Evolutionary conservation across 441 rosid species (phyloP), one percentile per base, ranked within the genome.

Genomic region (Adansonia grandidieri): DNA sequence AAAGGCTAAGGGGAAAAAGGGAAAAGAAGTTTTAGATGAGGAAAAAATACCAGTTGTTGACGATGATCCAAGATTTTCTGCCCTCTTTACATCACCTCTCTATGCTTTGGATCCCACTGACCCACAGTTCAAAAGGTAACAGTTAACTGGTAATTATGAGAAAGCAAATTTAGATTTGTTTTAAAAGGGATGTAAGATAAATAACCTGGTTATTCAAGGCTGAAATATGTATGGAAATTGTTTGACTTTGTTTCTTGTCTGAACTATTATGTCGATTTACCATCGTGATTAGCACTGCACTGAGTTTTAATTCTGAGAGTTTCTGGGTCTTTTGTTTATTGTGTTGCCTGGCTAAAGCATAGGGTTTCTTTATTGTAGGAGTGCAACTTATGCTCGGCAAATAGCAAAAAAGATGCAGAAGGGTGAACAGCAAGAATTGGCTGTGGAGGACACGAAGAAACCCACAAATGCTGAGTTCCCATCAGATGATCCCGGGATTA

Each of bases 51-150:
- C 99, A 42, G 47, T 84, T 0, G 84, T 76, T 54, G 87, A 82
- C 78, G 83, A 89, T 2, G 99, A 96, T 80, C 83, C 90, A 0
- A 87, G 99, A 77, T 96, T 96, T 82, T 82, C 97, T 37, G 85
- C 87, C 78, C 76, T 86, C 71, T 82, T 86, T 83, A 83, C 79
- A 4, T 86, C 91, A 53, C 92, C 94, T 66, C 84, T 80, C 72
- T 96, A 80, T 86, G 93, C 96, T 58, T 81, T 94, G 81, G 99
- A 96, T 80, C 99, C 99, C 71, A 96, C 99, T 4, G 90, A 96
- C 85, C 99, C 98, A 50, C 94, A 91, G 82, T 96, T 89, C 87
- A 94, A 92, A 87, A 90, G 99, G 98, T 96, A 85, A 51, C 51
- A 87, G 98, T 94, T 91, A 84, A 45, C 58, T 9, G n/a, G 2